Conservation (phyloP, 441 rosid species). For the Gossypium trilobum region DNA sequence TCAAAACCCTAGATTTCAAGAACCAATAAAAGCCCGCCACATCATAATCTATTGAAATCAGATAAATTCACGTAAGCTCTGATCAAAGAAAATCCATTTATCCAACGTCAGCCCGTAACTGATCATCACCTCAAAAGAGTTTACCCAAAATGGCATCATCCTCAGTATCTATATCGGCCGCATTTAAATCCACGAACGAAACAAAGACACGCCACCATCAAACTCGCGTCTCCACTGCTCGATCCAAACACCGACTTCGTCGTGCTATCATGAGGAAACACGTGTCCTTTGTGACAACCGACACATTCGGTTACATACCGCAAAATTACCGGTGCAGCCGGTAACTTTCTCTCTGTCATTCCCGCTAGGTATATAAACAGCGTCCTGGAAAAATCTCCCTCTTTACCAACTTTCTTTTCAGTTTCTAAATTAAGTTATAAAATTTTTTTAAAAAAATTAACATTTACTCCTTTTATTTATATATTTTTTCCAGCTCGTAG, state of each 20-base stretch:
- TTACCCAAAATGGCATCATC: not conserved
- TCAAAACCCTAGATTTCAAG: not conserved
- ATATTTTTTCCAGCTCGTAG: slow-evolving; percentile 11
- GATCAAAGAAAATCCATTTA: not conserved
- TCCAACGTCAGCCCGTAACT: not conserved
- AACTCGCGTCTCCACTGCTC: slow-evolving; percentile 27
- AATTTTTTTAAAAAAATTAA: not conserved
- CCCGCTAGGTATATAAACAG: slow-evolving; percentile 49
- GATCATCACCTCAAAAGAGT: slow-evolving; percentile 6
- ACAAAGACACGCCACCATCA: slow-evolving; percentile 12
- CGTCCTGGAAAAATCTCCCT: slow-evolving; percentile 12
- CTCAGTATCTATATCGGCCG: not conserved
- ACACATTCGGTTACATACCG: slow-evolving; percentile 19
- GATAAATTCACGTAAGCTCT: not conserved
- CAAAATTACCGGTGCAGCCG: slow-evolving; percentile 33
- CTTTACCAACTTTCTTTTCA: not conserved
- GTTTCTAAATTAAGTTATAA: slow-evolving; percentile 18
- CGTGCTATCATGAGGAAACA: slow-evolving; percentile 7
- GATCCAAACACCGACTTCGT: slow-evolving; percentile 30
- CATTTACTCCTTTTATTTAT: slow-evolving; percentile 19
- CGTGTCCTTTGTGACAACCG: slow-evolving; percentile 19
- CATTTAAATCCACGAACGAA: slow-evolving; percentile 10
- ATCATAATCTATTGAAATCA: not conserved
- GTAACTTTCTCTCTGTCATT: slow-evolving; percentile 34
- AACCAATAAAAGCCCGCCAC: slow-evolving; percentile 2